These are phyloP conservation scores for Didymella arachidicola DNA, from an alignment of 2,329 filamentous ascomycete genomes.

Conservation along the genomic window DNA sequence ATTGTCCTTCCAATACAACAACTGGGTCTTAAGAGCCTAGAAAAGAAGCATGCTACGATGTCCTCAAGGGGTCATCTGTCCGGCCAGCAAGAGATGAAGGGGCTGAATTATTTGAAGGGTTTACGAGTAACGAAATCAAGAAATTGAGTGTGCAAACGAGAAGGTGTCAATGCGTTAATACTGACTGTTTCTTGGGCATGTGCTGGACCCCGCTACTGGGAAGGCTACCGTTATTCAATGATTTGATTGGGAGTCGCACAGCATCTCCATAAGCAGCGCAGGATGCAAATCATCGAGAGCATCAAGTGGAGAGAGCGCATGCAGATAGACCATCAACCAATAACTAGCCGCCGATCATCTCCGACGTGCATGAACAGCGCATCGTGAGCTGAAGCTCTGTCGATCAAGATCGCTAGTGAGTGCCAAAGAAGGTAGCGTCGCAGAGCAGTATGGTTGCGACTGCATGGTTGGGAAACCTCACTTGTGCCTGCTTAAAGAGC, in stretches of 20 bases:
- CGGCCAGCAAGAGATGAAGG: neutral
- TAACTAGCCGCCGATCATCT: conserved; percentile 6
- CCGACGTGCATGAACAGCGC: conserved; percentile 16
- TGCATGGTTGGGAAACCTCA: conserved; percentile 4
- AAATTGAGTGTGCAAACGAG: neutral
- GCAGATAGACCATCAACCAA: conserved; percentile 6
- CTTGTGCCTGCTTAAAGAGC: neutral
- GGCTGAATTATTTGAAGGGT: neutral
- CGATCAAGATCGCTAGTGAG: conserved; percentile 8
- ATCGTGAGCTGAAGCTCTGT: conserved; percentile 13
- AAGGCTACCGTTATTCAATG: neutral
- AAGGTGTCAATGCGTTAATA: neutral
- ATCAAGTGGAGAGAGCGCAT: conserved; percentile 12
- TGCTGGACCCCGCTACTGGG: conserved; percentile 1
- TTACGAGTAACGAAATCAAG: neutral
- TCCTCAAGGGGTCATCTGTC: neutral
- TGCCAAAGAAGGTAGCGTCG: conserved; percentile 6
- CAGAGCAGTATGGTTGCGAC: neutral
- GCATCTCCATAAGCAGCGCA: neutral
- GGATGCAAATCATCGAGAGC: neutral
- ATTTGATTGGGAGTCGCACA: neutral
- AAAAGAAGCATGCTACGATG: neutral
- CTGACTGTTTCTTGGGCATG: neutral
- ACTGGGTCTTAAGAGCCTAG: neutral
- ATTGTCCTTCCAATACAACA: neutral